A percentile compares a stretch with the other conserved stretches of the same genome.
phyloP scores from a whole-genome alignment of 192 early-diverging fungal species.

The Coemansia sp. region DNA sequence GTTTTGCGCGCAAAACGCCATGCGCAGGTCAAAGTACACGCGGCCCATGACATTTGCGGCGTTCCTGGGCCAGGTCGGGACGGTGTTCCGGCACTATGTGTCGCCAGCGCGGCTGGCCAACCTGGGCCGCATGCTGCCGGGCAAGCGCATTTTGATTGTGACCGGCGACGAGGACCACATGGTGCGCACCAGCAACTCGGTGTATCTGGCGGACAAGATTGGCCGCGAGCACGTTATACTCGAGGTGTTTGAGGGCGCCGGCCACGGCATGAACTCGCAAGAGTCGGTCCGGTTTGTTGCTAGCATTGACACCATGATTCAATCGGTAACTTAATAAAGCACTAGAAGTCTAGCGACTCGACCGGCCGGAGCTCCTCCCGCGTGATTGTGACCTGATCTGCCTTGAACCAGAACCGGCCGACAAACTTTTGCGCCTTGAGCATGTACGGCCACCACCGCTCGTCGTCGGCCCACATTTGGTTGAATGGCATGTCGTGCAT shows the following conservation, averaged over 20 bases:
- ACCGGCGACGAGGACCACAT: slow-evolving; percentile 45
- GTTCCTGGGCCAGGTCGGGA: slow-evolving; percentile 37
- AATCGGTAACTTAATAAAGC: too few species aligned
- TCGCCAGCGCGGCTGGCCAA: slow-evolving; percentile 22
- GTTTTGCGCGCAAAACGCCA: slow-evolving; percentile 24
- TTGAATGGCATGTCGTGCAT: slow-evolving; percentile 57
- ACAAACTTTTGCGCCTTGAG: slow-evolving; percentile 43
- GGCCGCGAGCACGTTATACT: slow-evolving; percentile 35
- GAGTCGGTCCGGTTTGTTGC: slow-evolving; percentile 16
- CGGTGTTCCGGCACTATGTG: slow-evolving; percentile 47
- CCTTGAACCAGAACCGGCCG: slow-evolving; percentile 53
- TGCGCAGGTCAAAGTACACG: slow-evolving; percentile 34
- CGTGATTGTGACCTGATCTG: slow-evolving; percentile 33
- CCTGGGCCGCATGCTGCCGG: slow-evolving; percentile 26
- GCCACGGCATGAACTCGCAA: slow-evolving; percentile 36
- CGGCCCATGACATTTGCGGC: slow-evolving; percentile 33
- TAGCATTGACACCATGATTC: slow-evolving; percentile 33
- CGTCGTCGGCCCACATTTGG: slow-evolving; percentile 72
- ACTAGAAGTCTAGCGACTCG: slow-evolving; percentile 14
- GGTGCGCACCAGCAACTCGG: slow-evolving; percentile 41
- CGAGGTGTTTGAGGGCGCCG: slow-evolving; percentile 34
- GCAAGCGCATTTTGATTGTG: slow-evolving; percentile 39
- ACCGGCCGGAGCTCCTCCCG: slow-evolving; percentile 13
- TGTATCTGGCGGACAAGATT: slow-evolving; percentile 34
- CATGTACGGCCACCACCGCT: slow-evolving; percentile 60